phyloP scores from a whole-genome alignment of 768 basidiomycete genomes.

The Galerina sulciceps region DNA sequence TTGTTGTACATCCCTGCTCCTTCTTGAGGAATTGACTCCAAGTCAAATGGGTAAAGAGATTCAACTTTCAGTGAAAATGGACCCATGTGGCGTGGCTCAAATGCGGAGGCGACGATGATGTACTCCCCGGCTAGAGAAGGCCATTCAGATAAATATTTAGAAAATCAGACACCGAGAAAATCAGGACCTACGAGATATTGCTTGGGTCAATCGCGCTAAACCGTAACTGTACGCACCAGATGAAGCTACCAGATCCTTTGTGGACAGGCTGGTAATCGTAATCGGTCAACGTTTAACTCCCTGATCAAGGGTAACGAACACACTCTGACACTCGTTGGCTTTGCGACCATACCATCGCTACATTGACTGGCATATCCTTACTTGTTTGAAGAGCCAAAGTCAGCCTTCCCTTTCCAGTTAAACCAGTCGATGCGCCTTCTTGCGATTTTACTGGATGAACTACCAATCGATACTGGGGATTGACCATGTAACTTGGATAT shows the following conservation, averaged over 20 bases:
- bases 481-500: conserved; percentile 82
- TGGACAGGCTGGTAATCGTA: conserved; percentile 45
- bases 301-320: conserved; percentile 29
- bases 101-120: conserved; percentile 84
- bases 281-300: not conserved
- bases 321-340: conserved; percentile 80
- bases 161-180: too few species aligned
- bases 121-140: conserved; percentile 71
- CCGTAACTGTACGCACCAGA: conserved; percentile 88
- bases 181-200: conserved; percentile 53
- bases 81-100: conserved; percentile 74
- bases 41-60: conserved; percentile 61
- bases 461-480: conserved; percentile 84
- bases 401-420: conserved; percentile 36
- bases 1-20: conserved; percentile 91
- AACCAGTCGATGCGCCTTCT: not conserved
- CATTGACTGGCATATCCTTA: conserved; percentile 74
- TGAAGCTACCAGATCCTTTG: conserved; percentile 72
- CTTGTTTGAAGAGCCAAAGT: conserved; percentile 55
- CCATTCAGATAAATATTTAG: not conserved
- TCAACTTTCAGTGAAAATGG: conserved; percentile 68
- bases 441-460: conserved; percentile 43
- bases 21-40: conserved; percentile 76
- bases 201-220: conserved; percentile 55
- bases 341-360: conserved; percentile 73